These are phyloP conservation scores for Phytophthora palmivora DNA, from an alignment of 352 stramenopile genomes.

Conservation along the genomic window DNA sequence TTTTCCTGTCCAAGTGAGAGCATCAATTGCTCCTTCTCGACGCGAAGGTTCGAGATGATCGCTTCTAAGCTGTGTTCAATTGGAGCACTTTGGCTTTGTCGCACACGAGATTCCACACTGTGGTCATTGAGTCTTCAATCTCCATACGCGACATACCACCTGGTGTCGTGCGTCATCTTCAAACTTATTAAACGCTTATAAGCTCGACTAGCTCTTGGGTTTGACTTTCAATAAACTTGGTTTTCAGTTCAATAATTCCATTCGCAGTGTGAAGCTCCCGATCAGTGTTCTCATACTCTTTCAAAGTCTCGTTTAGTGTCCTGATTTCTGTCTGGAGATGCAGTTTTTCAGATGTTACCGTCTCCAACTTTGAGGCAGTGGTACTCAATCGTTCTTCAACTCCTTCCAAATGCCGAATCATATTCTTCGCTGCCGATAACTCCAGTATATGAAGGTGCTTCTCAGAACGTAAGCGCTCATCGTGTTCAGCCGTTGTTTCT, in stretches of 20 bases:
- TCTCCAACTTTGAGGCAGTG: slow-evolving; percentile 17
- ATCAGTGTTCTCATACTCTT: slow-evolving; percentile 18
- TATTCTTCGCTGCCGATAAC: slow-evolving; percentile 48
- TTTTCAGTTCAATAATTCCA: slow-evolving; percentile 22
- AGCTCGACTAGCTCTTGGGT: slow-evolving; percentile 8
- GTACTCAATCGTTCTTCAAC: slow-evolving; percentile 40
- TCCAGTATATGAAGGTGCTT: slow-evolving; percentile 58
- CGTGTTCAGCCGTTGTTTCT: slow-evolving; percentile 46
- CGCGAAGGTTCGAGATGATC: slow-evolving; percentile 16
- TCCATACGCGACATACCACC: slow-evolving; percentile 18
- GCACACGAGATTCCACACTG: neutral
- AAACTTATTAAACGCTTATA: slow-evolving; percentile 3
- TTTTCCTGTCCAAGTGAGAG: slow-evolving; percentile 35
- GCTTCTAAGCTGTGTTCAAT: slow-evolving; percentile 4
- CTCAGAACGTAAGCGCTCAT: slow-evolving; percentile 53
- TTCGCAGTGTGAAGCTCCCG: slow-evolving; percentile 22
- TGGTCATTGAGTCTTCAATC: slow-evolving; percentile 24
- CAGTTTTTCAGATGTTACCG: slow-evolving; percentile 24
- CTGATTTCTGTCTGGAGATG: slow-evolving; percentile 23
- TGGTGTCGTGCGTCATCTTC: slow-evolving; percentile 17
- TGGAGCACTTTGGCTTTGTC: slow-evolving; percentile 11
- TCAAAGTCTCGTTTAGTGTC: slow-evolving; percentile 14
- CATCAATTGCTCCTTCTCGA: slow-evolving; percentile 31
- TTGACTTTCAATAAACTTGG: slow-evolving; percentile 24
- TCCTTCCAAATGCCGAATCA: slow-evolving; percentile 46